Conservation (phyloP, 352 stramenopile species). For the Phytophthora nicotianae region DNA sequence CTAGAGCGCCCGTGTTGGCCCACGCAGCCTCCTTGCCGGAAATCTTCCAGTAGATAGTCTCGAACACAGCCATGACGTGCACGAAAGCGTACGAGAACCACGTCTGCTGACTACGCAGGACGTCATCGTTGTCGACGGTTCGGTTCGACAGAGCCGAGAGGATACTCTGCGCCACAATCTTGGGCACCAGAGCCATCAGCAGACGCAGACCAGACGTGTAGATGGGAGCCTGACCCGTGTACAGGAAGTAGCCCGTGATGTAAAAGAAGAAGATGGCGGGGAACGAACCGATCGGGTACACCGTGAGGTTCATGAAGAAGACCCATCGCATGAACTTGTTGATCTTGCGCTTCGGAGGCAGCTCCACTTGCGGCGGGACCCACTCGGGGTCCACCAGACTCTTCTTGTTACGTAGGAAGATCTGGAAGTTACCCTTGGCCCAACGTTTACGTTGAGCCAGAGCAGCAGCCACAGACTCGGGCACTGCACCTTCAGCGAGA, state of each 20-base stretch:
- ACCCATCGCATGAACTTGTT: constrained; percentile 83
- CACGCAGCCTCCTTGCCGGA: constrained; percentile 73
- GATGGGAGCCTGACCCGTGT: constrained; percentile 72
- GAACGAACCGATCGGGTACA: constrained; percentile 80
- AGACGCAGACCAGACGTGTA: constrained; percentile 71
- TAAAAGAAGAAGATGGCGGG: constrained; percentile 81
- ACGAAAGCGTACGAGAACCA: constrained; percentile 84
- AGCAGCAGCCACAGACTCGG: constrained; percentile 65
- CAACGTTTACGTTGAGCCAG: constrained; percentile 74
- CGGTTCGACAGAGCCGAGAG: constrained; percentile 72
- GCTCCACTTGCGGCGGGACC: constrained; percentile 49
- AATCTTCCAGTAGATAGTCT: constrained; percentile 80
- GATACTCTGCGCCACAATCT: constrained; percentile 75
- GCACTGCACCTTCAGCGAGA: constrained; percentile 65
- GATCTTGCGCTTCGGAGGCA: constrained; percentile 65
- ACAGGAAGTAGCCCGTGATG: constrained; percentile 77
- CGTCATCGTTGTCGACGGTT: constrained; percentile 76
- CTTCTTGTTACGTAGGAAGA: constrained; percentile 70
- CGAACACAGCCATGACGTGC: constrained; percentile 74
- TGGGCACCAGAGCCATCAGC: constrained; percentile 72
- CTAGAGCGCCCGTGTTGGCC: constrained; percentile 68
- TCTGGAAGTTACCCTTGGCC: constrained; percentile 84
- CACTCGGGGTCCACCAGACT: constrained; percentile 68
- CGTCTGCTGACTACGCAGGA: constrained; percentile 74
- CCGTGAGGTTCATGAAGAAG: constrained; percentile 83